Conservation (phyloP, 805 yeast species). For the Jamesozyma rosinii region DNA sequence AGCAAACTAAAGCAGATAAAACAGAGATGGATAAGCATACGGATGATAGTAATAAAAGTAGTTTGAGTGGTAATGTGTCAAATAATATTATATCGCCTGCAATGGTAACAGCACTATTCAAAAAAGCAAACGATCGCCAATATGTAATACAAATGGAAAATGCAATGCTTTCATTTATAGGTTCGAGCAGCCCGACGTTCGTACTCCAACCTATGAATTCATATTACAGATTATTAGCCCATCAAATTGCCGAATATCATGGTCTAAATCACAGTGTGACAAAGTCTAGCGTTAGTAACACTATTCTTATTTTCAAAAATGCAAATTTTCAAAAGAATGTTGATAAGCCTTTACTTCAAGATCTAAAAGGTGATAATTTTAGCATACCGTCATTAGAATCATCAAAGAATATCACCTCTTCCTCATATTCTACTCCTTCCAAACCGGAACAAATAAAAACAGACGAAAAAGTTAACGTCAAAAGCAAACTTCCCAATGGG, state of each 20-base stretch:
- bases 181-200: constrained; percentile 33
- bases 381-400: not conserved
- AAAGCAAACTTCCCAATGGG: not conserved
- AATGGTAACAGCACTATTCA: constrained; percentile 34
- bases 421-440: not conserved
- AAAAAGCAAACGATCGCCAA: constrained; percentile 37
- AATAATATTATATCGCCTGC: constrained; percentile 22
- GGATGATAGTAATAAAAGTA: too few species aligned
- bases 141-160: constrained; percentile 44
- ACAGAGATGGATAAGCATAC: too few species aligned
- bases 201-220: constrained; percentile 53
- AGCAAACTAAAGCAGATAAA: too few species aligned
- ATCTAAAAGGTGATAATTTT: constrained; percentile 8
- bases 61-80: not conserved
- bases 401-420: not conserved
- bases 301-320: constrained; percentile 31
- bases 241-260: constrained; percentile 62
- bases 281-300: constrained; percentile 35
- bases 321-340: constrained; percentile 15
- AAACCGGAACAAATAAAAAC: not conserved
- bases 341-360: constrained; percentile 14
- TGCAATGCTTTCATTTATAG: constrained; percentile 39
- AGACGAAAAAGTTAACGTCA: not conserved
- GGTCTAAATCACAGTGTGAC: constrained; percentile 47
- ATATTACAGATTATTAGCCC: constrained; percentile 56